Evolutionary conservation across 176 grass and related monocot species (phyloP).

Genomic region (Hordeum vulgare): MorexV3_pseudomolecules_assembly NC_058519.1:607518401-607518900

Average conservation of each 20-base stretch:
- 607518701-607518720: too few species aligned
- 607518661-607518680: neutral
- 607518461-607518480: neutral
- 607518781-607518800: too few species aligned
- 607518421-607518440: neutral
- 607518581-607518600: neutral
- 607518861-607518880: too few species aligned
- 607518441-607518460: neutral
- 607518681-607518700: neutral
- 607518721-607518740: too few species aligned
- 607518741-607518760: too few species aligned
- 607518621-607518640: neutral
- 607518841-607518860: too few species aligned
- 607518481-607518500: neutral
- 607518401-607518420: neutral
- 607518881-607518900: too few species aligned
- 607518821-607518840: too few species aligned
- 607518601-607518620: neutral
- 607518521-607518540: neutral
- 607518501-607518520: neutral
- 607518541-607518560: neutral
- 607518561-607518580: neutral
- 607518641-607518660: neutral
- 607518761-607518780: too few species aligned
- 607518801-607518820: too few species aligned